These are phyloP conservation scores for Viola odorata DNA, from an alignment of 345 rosid species.

Conservation along the genomic window DNA sequence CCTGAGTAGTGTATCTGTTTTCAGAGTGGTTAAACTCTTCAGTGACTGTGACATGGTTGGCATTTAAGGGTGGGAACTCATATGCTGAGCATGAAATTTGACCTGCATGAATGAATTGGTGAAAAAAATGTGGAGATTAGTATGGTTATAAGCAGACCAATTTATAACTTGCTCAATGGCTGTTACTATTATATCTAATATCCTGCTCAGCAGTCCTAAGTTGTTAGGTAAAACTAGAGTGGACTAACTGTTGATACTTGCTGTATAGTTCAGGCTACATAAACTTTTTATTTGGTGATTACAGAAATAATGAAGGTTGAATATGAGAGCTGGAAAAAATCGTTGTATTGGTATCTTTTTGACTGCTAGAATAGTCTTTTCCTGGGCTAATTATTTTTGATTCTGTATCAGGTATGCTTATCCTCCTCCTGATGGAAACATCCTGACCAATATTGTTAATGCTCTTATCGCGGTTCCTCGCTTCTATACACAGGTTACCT, in stretches of 20 bases:
- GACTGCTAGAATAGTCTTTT: not conserved
- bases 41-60: too few relatives aligned
- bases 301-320: too few relatives aligned
- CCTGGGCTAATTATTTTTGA: not conserved
- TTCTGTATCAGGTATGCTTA: constrained; percentile 76
- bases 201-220: too few relatives aligned
- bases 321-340: too few relatives aligned
- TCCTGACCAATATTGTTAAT: constrained; percentile 88
- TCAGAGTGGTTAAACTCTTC: too few relatives aligned
- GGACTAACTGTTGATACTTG: too few relatives aligned
- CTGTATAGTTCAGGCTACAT: too few relatives aligned
- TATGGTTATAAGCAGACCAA: not conserved
- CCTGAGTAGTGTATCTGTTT: too few relatives aligned
- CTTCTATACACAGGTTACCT: constrained; percentile 82
- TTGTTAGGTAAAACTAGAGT: too few relatives aligned
- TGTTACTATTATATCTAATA: not conserved
- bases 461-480: constrained; percentile 95
- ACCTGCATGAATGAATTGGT: constrained; percentile 2
- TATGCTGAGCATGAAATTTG: not conserved
- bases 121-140: not conserved
- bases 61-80: too few relatives aligned
- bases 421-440: constrained; percentile 96
- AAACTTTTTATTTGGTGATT: too few relatives aligned
- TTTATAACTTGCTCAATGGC: not conserved
- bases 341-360: not conserved